Conservation (phyloP, 2,329 filamentous ascomycete species). For the Salinomyces thailandicus region DNA sequence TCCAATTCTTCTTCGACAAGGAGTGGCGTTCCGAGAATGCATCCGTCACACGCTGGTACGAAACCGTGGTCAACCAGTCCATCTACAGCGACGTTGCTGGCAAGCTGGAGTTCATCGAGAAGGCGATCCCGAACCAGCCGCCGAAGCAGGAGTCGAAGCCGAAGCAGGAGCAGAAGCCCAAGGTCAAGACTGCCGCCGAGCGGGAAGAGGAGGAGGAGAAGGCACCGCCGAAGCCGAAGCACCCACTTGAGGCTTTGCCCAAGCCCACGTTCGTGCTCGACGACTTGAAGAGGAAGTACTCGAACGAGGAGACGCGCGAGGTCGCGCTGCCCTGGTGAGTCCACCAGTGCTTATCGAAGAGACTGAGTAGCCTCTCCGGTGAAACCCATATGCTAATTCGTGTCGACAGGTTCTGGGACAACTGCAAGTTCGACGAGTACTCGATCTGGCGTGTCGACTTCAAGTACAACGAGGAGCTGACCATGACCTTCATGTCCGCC, state of each 20-base stretch:
- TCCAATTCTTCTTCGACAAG: constrained; percentile 91
- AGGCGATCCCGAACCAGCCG: constrained; percentile 60
- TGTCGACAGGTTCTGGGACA: constrained; percentile 84
- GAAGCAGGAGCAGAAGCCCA: constrained; percentile 48
- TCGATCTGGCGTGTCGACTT: constrained; percentile 90
- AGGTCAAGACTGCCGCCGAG: constrained; percentile 43
- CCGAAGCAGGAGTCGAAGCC: constrained; percentile 56
- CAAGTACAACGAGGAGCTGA: constrained; percentile 99
- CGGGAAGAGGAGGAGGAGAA: constrained; percentile 52
- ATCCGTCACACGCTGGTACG: constrained; percentile 85
- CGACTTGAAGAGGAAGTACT: constrained; percentile 97
- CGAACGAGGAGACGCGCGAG: constrained; percentile 77
- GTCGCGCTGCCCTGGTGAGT: constrained; percentile 70
- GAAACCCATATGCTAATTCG: too few relatives aligned
- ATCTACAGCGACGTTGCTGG: constrained; percentile 74
- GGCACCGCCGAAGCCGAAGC: constrained; percentile 80
- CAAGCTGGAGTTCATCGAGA: constrained; percentile 69
- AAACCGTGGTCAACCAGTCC: constrained; percentile 85
- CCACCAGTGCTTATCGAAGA: too few relatives aligned
- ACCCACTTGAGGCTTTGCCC: constrained; percentile 78
- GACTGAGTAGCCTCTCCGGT: too few relatives aligned
- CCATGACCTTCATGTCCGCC: constrained; percentile 95
- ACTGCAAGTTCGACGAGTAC: constrained; percentile 88
- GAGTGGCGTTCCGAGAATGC: constrained; percentile 73
- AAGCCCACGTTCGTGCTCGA: constrained; percentile 75